Conservation (phyloP, 2,329 filamentous ascomycete species). For the Paraphoma chrysanthemicola region DNA sequence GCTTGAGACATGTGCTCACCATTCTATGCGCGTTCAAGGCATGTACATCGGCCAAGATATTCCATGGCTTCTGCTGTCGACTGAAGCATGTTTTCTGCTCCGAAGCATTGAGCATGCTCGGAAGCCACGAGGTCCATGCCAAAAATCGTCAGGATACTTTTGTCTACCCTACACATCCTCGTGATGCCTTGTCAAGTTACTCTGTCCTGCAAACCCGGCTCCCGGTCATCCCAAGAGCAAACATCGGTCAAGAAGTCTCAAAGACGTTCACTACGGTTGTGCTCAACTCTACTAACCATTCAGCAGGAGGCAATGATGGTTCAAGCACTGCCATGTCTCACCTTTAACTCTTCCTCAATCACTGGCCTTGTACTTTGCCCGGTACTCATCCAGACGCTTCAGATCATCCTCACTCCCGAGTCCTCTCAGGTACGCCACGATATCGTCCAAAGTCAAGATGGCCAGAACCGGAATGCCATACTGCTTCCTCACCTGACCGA, state of each 20-base stretch:
- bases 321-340: neutral
- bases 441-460: conserved; percentile 84
- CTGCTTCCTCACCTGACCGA: conserved; percentile 84
- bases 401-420: conserved; percentile 56
- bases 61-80: too few species aligned
- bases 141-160: neutral
- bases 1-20: neutral
- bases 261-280: too few species aligned
- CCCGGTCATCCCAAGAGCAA: too few species aligned
- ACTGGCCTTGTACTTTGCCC: conserved; percentile 49
- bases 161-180: neutral
- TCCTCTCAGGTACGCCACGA: conserved; percentile 59
- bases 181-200: neutral
- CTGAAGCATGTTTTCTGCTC: too few species aligned
- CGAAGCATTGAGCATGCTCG: neutral
- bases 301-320: too few species aligned
- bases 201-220: neutral
- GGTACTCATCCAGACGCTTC: conserved; percentile 49
- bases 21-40: too few species aligned
- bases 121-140: neutral
- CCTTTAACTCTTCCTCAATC: conserved; percentile 24
- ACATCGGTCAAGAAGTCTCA: too few species aligned
- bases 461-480: conserved; percentile 83
- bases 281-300: too few species aligned
- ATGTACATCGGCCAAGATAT: too few species aligned